Evolutionary conservation across 2,329 filamentous ascomycete species (phyloP), one percentile per base, ranked within the genome.

Genomic region (Fusarium sp.): DNA sequence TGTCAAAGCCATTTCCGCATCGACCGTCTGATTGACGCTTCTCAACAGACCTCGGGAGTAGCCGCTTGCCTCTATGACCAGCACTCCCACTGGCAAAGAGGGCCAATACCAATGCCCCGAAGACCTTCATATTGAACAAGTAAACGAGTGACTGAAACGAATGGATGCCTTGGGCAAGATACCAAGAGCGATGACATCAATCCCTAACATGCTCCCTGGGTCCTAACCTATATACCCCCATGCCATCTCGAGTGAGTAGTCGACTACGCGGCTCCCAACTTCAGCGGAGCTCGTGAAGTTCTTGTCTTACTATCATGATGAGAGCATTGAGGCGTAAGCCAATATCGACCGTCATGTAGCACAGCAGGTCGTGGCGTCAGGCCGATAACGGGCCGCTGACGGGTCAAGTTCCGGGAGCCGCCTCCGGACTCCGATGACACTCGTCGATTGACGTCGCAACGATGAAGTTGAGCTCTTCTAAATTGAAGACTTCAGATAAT

Each of bases 1-100:
- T 80, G 34, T 78, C 81, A 27, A 79, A 82, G 6, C 79, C 76
- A 2, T 77, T 77, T 82, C 88, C 78, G 76, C 84, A 81, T 85
- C 89, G 77, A 86, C 89, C 67, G 10, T 64, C 67, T 4, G 76
- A 77, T 37, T 77, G 71, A 50, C 77, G 70, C 42, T 73, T 71
- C 52, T 71, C 68, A 40, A 72, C 4, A 27, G 7, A 45, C 22
- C 31, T 37, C 11, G 34, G 6, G 16, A 31, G 4, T 5, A 54
- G n/a, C 14, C 10, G 22, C 29, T 34, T 52, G 16, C 45, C 56
- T 27, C 57, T 40, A 14, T 29, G 47, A 31, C 27, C 45, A 27
- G 67, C 74, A 0, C 69, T 20, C 11, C 37, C 20, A 16, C 35
- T 11, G 16, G 66, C 64, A 42, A 73, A 42, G 9, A 67, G 22